A percentile compares a stretch with the other conserved stretches of the same genome.
These are phyloP conservation scores for Cystobasidium tubakii DNA, from an alignment of 768 basidiomycete genomes.

Conservation along the genomic window DNA sequence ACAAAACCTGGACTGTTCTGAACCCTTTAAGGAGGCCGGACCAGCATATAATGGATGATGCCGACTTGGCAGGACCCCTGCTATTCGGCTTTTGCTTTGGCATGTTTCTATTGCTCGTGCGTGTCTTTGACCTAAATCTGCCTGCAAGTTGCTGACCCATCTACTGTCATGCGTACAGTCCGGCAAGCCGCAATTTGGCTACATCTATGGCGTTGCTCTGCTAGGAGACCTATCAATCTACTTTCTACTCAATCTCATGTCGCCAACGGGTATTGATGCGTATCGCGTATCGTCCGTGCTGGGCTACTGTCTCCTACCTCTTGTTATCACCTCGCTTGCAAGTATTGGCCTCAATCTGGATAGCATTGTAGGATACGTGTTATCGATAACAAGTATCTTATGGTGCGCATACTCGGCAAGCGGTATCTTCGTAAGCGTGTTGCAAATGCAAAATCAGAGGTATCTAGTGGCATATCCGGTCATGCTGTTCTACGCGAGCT, in stretches of 20 bases:
- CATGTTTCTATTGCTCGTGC: slow-evolving; percentile 79
- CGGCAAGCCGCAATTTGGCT: slow-evolving; percentile 96
- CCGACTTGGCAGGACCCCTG: slow-evolving; percentile 91
- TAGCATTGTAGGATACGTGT: slow-evolving; percentile 73
- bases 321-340: slow-evolving; percentile 86
- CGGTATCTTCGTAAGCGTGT: slow-evolving; percentile 87
- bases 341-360: slow-evolving; percentile 82
- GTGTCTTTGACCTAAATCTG: slow-evolving; percentile 49
- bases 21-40: slow-evolving; percentile 67
- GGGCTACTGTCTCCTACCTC: slow-evolving; percentile 91
- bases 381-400: slow-evolving; percentile 72
- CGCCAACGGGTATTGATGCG: slow-evolving; percentile 85
- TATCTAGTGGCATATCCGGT: slow-evolving; percentile 94
- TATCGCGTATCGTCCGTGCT: slow-evolving; percentile 91
- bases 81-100: slow-evolving; percentile 94
- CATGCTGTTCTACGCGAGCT: slow-evolving; percentile 62
- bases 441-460: slow-evolving; percentile 91
- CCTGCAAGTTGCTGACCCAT: not conserved
- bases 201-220: slow-evolving; percentile 96
- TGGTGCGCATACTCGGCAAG: slow-evolving; percentile 98
- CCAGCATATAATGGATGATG: slow-evolving; percentile 86
- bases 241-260: slow-evolving; percentile 93
- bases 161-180: slow-evolving; percentile 57
- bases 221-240: slow-evolving; percentile 88
- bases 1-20: slow-evolving; percentile 88